phyloP scores from a whole-genome alignment of 1,284 basidiomycete species.

The Ganoderma sinense region DNA sequence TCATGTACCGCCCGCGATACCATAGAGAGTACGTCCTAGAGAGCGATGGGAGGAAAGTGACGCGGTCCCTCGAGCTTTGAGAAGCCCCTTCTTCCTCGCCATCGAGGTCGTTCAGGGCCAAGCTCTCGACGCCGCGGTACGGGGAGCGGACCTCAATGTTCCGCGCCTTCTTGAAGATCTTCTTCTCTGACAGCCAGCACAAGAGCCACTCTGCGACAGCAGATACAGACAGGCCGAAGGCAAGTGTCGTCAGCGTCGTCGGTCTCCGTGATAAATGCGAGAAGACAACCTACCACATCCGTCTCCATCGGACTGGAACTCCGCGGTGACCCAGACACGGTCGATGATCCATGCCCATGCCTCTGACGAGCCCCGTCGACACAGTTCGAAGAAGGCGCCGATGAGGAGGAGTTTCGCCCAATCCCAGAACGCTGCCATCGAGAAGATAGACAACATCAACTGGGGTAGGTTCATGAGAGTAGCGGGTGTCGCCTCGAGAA shows the following conservation, averaged over 20 bases:
- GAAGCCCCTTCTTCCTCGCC: constrained; percentile 32
- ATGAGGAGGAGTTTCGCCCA: constrained; percentile 70
- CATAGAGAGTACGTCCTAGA: constrained; percentile 54
- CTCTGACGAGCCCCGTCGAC: constrained; percentile 52
- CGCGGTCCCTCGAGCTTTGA: constrained; percentile 32
- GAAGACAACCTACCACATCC: constrained; percentile 59
- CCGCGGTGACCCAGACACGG: constrained; percentile 68
- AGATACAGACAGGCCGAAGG: too few relatives aligned
- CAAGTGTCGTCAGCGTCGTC: not conserved
- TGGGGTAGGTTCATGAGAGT: constrained; percentile 38
- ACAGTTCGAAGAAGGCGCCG: constrained; percentile 66
- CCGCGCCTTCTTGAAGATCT: constrained; percentile 22
- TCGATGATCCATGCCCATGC: constrained; percentile 54
- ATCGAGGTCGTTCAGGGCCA: constrained; percentile 15
- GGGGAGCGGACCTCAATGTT: constrained; percentile 21
- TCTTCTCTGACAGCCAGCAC: constrained; percentile 22
- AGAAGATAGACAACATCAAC: constrained; percentile 49
- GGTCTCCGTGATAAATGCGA: not conserved
- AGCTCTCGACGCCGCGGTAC: constrained; percentile 8
- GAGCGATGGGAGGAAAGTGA: constrained; percentile 57
- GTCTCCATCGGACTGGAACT: constrained; percentile 64
- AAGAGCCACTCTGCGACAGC: constrained; percentile 28
- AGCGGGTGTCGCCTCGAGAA: not conserved
- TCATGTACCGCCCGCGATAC: constrained; percentile 58
- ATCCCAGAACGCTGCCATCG: constrained; percentile 62